Evolutionary conservation across 768 basidiomycete species (phyloP).

Genomic region (Hydnum rufescens): DNA sequence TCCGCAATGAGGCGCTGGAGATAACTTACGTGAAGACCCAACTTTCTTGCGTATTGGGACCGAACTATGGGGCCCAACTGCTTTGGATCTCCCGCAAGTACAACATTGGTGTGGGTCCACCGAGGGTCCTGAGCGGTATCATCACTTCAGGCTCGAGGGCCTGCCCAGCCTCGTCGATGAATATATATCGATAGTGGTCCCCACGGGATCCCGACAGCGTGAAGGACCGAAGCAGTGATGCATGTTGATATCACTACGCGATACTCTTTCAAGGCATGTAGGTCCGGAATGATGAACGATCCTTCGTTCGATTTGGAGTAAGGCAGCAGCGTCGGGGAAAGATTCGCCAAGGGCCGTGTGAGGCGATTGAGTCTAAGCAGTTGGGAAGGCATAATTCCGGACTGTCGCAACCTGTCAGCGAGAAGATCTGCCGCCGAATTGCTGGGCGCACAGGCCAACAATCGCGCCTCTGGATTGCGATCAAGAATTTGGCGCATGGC

Average conservation of each 20-base stretch:
- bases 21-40: conserved; percentile 41
- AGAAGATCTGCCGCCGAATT: conserved; percentile 9
- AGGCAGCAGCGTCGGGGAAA: conserved; percentile 21
- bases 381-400: conserved; percentile 10
- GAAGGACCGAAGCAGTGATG: conserved; percentile 29
- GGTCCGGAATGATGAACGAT: conserved; percentile 26
- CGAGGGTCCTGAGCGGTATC: conserved; percentile 40
- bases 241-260: conserved; percentile 41
- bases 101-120: conserved; percentile 32
- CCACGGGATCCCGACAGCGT: conserved; percentile 26
- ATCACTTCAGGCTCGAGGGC: conserved; percentile 38
- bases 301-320: conserved; percentile 25
- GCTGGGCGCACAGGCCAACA: conserved; percentile 8
- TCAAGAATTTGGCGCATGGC: conserved; percentile 5
- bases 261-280: conserved; percentile 22
- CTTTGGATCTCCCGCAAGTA: conserved; percentile 51
- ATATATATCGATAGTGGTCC: conserved; percentile 42
- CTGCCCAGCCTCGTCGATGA: conserved; percentile 47
- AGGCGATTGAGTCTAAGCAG: conserved; percentile 37
- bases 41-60: conserved; percentile 32
- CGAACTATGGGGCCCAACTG: conserved; percentile 52
- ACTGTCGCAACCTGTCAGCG: neutral
- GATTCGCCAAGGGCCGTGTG: conserved; percentile 21
- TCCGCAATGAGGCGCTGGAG: conserved; percentile 39
- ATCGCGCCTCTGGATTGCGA: neutral